phyloP scores from a whole-genome alignment of 1,284 basidiomycete species.

The Fomes fomentarius region DNA sequence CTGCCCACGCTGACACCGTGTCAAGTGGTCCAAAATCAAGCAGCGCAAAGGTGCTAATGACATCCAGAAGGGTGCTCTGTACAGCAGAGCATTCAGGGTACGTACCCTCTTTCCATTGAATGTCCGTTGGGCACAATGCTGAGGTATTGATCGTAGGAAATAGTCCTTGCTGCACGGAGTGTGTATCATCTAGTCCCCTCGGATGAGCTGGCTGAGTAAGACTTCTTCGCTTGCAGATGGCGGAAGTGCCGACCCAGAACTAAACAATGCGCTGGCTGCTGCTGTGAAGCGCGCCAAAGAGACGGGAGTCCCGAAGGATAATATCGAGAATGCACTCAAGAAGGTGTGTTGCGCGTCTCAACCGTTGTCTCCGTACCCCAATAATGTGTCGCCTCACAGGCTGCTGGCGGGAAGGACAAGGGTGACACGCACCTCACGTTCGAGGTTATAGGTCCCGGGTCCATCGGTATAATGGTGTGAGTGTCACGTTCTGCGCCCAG shows the following conservation, averaged over 20 bases:
- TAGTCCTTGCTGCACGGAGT: constrained; percentile 71
- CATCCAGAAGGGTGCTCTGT: constrained; percentile 62
- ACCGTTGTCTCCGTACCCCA: neutral
- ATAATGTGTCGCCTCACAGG: constrained; percentile 39
- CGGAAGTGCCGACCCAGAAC: constrained; percentile 64
- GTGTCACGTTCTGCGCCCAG: constrained; percentile 29
- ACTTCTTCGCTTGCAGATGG: constrained; percentile 48
- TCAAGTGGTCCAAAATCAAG: constrained; percentile 88
- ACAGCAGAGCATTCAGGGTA: constrained; percentile 63
- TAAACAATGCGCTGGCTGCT: constrained; percentile 64
- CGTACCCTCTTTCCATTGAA: constrained; percentile 27
- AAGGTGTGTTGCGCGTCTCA: constrained; percentile 47
- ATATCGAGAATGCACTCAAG: constrained; percentile 72
- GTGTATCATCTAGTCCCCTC: constrained; percentile 27
- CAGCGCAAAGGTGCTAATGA: constrained; percentile 79
- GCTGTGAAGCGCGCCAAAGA: constrained; percentile 66
- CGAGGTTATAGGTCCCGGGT: constrained; percentile 73
- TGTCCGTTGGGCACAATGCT: constrained; percentile 9
- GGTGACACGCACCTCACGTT: constrained; percentile 61
- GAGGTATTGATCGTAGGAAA: constrained; percentile 53
- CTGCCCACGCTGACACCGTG: neutral
- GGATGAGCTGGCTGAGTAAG: neutral
- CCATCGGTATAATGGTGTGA: constrained; percentile 78
- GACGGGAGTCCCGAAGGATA: constrained; percentile 76
- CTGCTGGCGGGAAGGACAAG: constrained; percentile 52